Evolutionary conservation across 1,284 basidiomycete species (phyloP), one percentile per base, ranked within the genome.

Genomic region (Tilletia setariae): DNA sequence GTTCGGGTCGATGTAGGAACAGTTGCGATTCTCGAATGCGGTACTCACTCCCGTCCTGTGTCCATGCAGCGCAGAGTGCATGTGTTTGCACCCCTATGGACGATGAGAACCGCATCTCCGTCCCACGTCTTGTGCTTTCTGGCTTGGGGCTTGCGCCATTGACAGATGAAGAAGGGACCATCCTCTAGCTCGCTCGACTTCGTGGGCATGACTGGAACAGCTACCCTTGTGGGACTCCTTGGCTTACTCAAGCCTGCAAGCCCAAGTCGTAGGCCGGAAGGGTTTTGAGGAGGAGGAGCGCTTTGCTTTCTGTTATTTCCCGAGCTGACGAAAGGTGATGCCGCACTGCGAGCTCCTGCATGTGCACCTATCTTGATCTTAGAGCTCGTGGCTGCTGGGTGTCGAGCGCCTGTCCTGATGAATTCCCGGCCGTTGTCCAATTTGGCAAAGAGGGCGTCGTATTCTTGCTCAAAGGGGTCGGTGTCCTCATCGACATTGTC

Each of bases 111-210:
- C 0, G 77, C 83, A 68, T 84, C 83, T 7, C 78, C 91, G 74
- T 94, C 92, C 92, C 92, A 94, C 1, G 89, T 92, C 82, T 92
- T 92, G 80, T 93, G 88, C 84, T 93, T 94, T 82, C 87, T 89
- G 25, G 85, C 85, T 77, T 91, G 90, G 32, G 88, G 89, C 76
- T 90, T 91, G 28, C 92, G 86, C 76, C 77, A 82, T 13, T 73
- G 72, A 69, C 79, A 81, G 23, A 79, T 67, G 61, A 74, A 82
- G 65, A 73, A 80, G 2, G 75, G 76, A 13, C 75, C 77, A 6
- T 62, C 67, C n/a, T 68, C 63, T 16, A 53, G 44, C 32, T 28
- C 15, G 44, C 40, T 66, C 15, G 32, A 44, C 64, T 61, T 43
- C 19, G 21, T 56, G 4, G 43, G 64, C 53, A 40, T 51, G 64